Conservation (phyloP, 2,329 filamentous ascomycete species). For the Pseudocercospora fijiensis region DNA sequence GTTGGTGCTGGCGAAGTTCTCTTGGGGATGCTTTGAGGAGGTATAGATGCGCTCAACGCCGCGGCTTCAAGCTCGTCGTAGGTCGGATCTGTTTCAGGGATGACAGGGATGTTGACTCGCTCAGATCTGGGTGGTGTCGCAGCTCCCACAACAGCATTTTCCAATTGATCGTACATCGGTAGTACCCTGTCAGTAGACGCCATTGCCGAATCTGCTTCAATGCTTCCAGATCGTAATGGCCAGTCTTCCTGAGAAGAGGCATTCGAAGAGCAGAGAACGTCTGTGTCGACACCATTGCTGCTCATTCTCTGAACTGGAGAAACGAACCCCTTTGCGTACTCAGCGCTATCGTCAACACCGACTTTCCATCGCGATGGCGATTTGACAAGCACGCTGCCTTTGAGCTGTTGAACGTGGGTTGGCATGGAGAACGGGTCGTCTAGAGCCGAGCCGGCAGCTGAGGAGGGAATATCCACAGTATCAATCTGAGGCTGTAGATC, state of each 20-base stretch:
- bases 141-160: conserved; percentile 28
- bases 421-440: conserved; percentile 16
- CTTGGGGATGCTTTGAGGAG: conserved; percentile 15
- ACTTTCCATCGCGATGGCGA: conserved; percentile 2
- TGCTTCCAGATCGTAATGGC: neutral
- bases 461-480: neutral
- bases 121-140: conserved; percentile 22
- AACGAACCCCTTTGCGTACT: neutral
- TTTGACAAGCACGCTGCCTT: neutral
- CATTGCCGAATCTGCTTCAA: neutral
- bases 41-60: conserved; percentile 24
- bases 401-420: conserved; percentile 7
- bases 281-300: neutral
- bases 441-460: neutral
- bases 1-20: conserved; percentile 27
- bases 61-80: conserved; percentile 33
- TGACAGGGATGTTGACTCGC: conserved; percentile 14
- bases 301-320: neutral
- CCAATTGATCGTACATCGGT: conserved; percentile 26
- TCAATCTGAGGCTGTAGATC: neutral
- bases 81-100: conserved; percentile 15
- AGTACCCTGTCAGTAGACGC: neutral
- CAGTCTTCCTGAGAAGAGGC: neutral
- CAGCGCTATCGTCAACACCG: neutral
- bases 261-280: neutral